These are phyloP conservation scores for Phytophthora europaea DNA, from an alignment of 352 stramenopile genomes.

Conservation along the genomic window DNA sequence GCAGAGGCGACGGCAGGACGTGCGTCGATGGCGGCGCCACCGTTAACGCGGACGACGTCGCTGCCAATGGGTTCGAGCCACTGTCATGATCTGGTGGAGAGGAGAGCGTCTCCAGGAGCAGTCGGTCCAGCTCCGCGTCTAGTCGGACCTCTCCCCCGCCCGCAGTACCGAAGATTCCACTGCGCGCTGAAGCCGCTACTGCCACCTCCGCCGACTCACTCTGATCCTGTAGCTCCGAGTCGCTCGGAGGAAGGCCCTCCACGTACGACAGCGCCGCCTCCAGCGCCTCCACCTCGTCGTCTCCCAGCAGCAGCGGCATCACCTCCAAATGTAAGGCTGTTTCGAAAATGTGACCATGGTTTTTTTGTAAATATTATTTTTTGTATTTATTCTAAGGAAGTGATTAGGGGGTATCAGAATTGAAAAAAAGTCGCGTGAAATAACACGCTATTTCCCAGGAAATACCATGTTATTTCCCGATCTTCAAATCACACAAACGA, in stretches of 20 bases:
- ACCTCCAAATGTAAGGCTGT: neutral
- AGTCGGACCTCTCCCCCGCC: conserved; percentile 23
- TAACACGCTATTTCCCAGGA: too few relatives aligned
- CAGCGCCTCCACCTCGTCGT: conserved; percentile 39
- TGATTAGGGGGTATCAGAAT: too few relatives aligned
- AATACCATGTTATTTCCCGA: too few relatives aligned
- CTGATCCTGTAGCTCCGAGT: neutral
- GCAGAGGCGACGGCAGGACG: conserved; percentile 15
- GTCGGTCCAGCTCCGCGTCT: conserved; percentile 36
- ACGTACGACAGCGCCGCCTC: conserved; percentile 40
- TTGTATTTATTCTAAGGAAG: too few relatives aligned
- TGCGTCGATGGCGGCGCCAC: neutral
- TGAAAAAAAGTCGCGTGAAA: too few relatives aligned
- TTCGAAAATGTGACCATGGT: neutral
- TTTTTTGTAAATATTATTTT: too few relatives aligned
- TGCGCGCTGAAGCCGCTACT: neutral
- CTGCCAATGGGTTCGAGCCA: conserved; percentile 4
- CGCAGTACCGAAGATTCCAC: neutral
- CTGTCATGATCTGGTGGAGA: conserved; percentile 30
- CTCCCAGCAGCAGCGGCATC: conserved; percentile 44
- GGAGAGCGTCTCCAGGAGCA: conserved; percentile 35
- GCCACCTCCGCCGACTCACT: neutral
- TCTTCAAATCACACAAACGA: too few relatives aligned
- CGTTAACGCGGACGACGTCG: conserved; percentile 3
- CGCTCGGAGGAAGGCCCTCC: conserved; percentile 17